These are phyloP conservation scores for Eutreptiella sp. DNA, from an alignment of 208 protist species.

Conservation along the genomic window DNA sequence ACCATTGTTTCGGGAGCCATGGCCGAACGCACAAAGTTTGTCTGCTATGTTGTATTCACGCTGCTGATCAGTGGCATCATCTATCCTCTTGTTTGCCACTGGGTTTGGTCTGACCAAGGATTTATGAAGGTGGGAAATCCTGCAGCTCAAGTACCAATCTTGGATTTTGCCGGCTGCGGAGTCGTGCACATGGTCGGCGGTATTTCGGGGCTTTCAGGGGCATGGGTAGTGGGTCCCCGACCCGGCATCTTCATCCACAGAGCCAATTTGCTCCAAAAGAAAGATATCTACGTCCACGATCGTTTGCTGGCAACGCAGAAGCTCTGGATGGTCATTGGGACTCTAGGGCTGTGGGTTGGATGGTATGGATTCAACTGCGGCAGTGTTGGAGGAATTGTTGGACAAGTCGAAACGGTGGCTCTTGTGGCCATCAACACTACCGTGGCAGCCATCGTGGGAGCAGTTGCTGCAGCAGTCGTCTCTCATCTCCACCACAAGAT, in stretches of 20 bases:
- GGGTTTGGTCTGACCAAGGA: slow-evolving; percentile 20
- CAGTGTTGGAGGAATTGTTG: too few relatives aligned
- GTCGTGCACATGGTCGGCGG: slow-evolving; percentile 36
- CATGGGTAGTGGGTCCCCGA: slow-evolving; percentile 18
- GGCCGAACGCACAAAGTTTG: slow-evolving; percentile 27
- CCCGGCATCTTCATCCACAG: too few relatives aligned
- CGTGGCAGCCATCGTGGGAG: too few relatives aligned
- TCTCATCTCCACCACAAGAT: too few relatives aligned
- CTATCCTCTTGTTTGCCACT: slow-evolving; percentile 30
- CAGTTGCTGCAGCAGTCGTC: too few relatives aligned
- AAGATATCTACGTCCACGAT: slow-evolving; percentile 16
- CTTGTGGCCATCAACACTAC: too few relatives aligned
- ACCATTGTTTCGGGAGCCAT: slow-evolving; percentile 37
- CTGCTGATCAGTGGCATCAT: slow-evolving; percentile 9
- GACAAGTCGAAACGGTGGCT: too few relatives aligned
- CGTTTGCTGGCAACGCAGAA: slow-evolving; percentile 18
- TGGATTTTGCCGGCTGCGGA: slow-evolving; percentile 33
- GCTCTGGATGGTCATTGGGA: slow-evolving; percentile 4
- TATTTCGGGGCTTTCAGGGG: slow-evolving; percentile 9
- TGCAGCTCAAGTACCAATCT: too few relatives aligned
- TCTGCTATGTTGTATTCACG: slow-evolving; percentile 26
- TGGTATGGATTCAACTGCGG: slow-evolving; percentile 33
- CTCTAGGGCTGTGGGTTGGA: slow-evolving; percentile 33
- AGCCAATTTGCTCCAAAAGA: slow-evolving; percentile 2
- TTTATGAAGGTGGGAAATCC: slow-evolving; percentile 19